Base-by-base conservation (phyloP, 495 filamentous ascomycete species). In the Aspergillus ellipticus region DNA sequence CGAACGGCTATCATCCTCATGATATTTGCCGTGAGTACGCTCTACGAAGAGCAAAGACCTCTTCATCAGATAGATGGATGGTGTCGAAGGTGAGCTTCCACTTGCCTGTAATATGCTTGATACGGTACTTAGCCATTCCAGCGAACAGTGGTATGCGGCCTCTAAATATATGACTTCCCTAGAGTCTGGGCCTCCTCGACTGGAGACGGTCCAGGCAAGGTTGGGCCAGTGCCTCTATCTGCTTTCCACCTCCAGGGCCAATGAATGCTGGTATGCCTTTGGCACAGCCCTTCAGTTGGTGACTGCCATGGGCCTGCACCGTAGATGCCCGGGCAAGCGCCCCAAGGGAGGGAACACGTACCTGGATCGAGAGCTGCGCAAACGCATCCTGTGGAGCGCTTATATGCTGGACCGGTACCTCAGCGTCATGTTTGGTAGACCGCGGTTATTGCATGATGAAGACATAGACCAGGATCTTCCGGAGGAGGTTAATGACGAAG, bases 361-460 rank as follows among this genome's bases (percentile, higher is more conserved):
- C 51, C 51, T 76, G 19, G 73, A 77, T 50, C 54, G 72, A 46
- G 73, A 77, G 31, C 56, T 76, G 0, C 72, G 73, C 7, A 83
- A 81, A 53, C 77, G 82, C 4, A 77, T 79, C 5, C 82, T 85
- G 22, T 85, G 81, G 81, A 76, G 77, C 33, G 77, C 73, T 2
- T 82, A 81, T 57, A 75, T 76, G 22, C 57, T 85, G 13, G 82
- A 85, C 62, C 82, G 78, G 58, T 80, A 85, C 56, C 66, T 85
- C n/a, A 79, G 77, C 53, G 68, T 79, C 42, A 74, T 82, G 61
- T 74, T 80, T 49, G 82, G 82, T 1, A 63, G 80, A 13, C 81
- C 82, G 7, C 61, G 72, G n/a, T 54, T 79, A n/a, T 68, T 82
- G 15, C 76, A 75, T 58, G 74, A 79, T 29, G 79, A 80, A 33